Evolutionary conservation across 805 yeast species (phyloP).

Genomic region (Ogataea corticis): DNA sequence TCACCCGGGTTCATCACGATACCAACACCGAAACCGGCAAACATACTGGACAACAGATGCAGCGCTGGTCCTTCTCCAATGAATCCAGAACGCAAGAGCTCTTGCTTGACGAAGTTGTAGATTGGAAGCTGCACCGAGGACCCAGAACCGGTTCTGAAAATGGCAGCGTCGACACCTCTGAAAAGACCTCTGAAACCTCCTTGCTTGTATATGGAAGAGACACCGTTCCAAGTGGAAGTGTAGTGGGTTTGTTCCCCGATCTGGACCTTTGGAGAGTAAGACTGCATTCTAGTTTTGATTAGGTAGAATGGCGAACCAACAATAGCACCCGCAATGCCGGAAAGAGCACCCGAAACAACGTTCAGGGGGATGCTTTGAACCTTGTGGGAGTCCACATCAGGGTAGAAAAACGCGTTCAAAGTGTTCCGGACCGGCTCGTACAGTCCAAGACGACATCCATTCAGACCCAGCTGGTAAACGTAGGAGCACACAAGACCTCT

Average conservation of each 20-base stretch:
- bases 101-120: slow-evolving; percentile 73
- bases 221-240: slow-evolving; percentile 65
- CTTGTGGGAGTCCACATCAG: slow-evolving; percentile 48
- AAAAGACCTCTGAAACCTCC: slow-evolving; percentile 82
- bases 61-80: slow-evolving; percentile 64
- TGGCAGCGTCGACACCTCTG: slow-evolving; percentile 93
- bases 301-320: slow-evolving; percentile 90
- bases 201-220: slow-evolving; percentile 54
- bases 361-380: slow-evolving; percentile 59
- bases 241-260: slow-evolving; percentile 95
- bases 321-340: slow-evolving; percentile 89
- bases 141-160: slow-evolving; percentile 92
- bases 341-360: slow-evolving; percentile 73
- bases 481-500: slow-evolving; percentile 90
- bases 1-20: slow-evolving; percentile 98
- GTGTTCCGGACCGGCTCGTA: slow-evolving; percentile 82
- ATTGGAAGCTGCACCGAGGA: slow-evolving; percentile 94
- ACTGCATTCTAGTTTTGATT: slow-evolving; percentile 95
- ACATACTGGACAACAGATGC: slow-evolving; percentile 72
- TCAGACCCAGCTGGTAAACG: slow-evolving; percentile 83
- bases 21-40: slow-evolving; percentile 90
- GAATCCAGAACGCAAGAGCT: slow-evolving; percentile 52
- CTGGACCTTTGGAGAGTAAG: slow-evolving; percentile 63
- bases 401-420: slow-evolving; percentile 55
- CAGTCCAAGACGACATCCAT: slow-evolving; percentile 92